These are phyloP conservation scores for Pseudonitzschia delicatissima DNA, from an alignment of 108 stramenopile genomes.

Conservation along the genomic window DNA sequence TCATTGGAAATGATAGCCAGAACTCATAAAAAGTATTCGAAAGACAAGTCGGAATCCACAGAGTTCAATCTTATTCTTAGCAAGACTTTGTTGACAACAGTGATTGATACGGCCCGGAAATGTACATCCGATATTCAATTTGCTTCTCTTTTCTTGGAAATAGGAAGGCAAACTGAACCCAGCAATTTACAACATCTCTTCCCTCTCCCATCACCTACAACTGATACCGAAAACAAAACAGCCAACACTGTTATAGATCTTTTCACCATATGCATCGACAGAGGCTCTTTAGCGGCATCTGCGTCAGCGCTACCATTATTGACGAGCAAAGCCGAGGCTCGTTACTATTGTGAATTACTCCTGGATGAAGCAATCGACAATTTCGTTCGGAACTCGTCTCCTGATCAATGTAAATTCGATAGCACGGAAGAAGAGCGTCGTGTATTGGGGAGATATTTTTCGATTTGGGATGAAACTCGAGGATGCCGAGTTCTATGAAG, in stretches of 20 bases:
- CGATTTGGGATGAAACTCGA: slow-evolving; percentile 41
- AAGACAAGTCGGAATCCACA: slow-evolving; percentile 11
- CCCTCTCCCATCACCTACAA: slow-evolving; percentile 12
- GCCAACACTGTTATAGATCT: slow-evolving; percentile 20
- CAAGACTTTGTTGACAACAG: slow-evolving; percentile 14
- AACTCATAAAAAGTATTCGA: slow-evolving; percentile 15
- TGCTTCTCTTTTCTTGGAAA: slow-evolving; percentile 38
- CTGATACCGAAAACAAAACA: not conserved
- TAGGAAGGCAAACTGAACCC: slow-evolving; percentile 36
- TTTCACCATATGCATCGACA: slow-evolving; percentile 20
- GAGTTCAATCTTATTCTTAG: slow-evolving; percentile 6
- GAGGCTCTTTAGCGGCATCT: slow-evolving; percentile 23
- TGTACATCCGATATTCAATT: slow-evolving; percentile 31
- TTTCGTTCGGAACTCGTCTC: slow-evolving; percentile 17
- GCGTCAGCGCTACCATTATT: slow-evolving; percentile 31
- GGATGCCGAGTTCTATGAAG: slow-evolving; percentile 24
- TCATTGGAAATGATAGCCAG: slow-evolving; percentile 26
- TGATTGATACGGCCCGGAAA: slow-evolving; percentile 16
- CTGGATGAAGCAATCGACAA: slow-evolving; percentile 15
- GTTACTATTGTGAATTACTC: slow-evolving; percentile 23
- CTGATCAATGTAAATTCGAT: slow-evolving; percentile 21
- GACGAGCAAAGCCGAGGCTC: slow-evolving; percentile 16
- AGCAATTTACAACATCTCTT: slow-evolving; percentile 27
- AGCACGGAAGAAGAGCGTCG: slow-evolving; percentile 29
- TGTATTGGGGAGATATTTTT: slow-evolving; percentile 31